Conservation (phyloP, 208 protist genomes). For the Wallacemonas sp. region DNA sequence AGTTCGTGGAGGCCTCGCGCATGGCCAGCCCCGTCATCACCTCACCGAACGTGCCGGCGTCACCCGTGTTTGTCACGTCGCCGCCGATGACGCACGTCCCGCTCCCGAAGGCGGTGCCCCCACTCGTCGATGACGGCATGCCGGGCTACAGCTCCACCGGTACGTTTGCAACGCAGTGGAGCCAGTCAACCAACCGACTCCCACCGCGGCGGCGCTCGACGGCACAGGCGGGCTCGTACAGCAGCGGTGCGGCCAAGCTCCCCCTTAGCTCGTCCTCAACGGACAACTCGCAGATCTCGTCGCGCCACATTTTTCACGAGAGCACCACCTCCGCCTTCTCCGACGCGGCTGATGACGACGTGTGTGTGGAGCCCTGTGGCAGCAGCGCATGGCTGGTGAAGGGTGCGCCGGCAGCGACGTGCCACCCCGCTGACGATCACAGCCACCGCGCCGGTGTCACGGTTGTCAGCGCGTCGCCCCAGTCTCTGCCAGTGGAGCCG, state of each 20-base stretch:
- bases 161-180: background rate
- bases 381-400: background rate
- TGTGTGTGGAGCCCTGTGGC: background rate
- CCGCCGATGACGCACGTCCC: background rate
- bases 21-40: background rate
- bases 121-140: background rate
- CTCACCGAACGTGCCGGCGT: background rate
- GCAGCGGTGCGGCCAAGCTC: background rate
- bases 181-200: background rate
- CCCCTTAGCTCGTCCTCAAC: constrained; percentile 13
- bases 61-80: background rate
- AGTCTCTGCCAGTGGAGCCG: background rate
- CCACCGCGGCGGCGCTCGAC: constrained; percentile 2
- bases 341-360: background rate
- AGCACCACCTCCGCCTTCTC: constrained; percentile 3
- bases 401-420: too few species aligned
- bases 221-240: background rate
- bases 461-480: too few species aligned
- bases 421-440: too few species aligned
- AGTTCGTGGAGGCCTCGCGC: background rate
- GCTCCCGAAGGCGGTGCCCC: background rate
- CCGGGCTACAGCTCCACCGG: background rate
- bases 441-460: too few species aligned
- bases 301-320: background rate
- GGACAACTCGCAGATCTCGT: background rate